phyloP scores from a whole-genome alignment of 768 basidiomycete species.

The Psilocybe tampanensis region DNA sequence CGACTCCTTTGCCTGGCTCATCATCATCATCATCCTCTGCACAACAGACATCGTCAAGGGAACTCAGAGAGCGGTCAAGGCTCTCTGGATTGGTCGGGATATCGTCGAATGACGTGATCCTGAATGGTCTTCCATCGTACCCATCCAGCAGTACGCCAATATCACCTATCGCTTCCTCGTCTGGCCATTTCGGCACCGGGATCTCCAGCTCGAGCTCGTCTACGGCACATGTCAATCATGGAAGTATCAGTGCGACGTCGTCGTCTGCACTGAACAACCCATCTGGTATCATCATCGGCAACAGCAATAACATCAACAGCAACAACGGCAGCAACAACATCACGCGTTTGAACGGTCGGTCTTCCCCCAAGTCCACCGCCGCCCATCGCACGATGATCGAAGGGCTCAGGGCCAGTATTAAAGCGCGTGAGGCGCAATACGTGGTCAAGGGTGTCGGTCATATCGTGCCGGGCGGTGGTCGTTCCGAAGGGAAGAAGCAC shows the following conservation, averaged over 20 bases:
- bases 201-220: background rate
- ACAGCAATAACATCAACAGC: background rate
- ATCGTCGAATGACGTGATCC: background rate
- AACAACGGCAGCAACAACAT: too few species aligned
- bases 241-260: background rate
- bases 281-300: too few species aligned
- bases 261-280: too few species aligned
- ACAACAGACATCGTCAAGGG: background rate
- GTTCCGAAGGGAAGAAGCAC: constrained; percentile 48
- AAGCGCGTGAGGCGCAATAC: constrained; percentile 59
- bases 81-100: constrained; percentile 1
- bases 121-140: background rate
- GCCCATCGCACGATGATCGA: constrained; percentile 63
- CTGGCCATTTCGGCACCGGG: background rate
- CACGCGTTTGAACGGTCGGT: background rate
- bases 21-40: background rate
- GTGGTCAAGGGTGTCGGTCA: constrained; percentile 45
- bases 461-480: constrained; percentile 30
- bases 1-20: background rate
- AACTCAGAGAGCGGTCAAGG: background rate
- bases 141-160: background rate
- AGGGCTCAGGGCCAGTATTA: constrained; percentile 54
- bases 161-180: constrained; percentile 1
- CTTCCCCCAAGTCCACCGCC: constrained; percentile 51
- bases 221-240: background rate